Evolutionary conservation across 768 basidiomycete genomes (phyloP), one percentile per base, ranked within the genome.

Genomic region (Amylocystis lapponica): DNA sequence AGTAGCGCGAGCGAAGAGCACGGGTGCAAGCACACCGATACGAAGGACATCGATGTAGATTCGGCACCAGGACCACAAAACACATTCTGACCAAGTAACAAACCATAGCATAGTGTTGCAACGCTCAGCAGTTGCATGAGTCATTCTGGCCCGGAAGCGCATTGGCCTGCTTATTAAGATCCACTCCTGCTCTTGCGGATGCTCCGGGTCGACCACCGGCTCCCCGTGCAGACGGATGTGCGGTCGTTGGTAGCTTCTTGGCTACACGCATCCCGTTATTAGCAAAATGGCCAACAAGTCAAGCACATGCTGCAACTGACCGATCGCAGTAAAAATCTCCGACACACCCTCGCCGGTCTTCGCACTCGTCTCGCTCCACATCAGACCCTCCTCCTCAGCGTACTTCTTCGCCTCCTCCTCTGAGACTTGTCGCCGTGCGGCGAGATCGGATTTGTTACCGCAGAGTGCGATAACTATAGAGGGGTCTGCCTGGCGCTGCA

Each of bases 401-500:
- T 89, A 94, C 66, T 90, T 89, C 73, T 88, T 79, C 4, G 91
- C 91, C 58, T 93, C 91, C 53, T 91, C 91, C 53, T 86, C 75
- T 16, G 86, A 71, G 3, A 91, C 87, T 62, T 92, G 89, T 54
- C 90, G 80, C 49, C 87, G 83, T 8, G 83, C 85, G 30, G 80
- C 72, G 20, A 97, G 70, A 66, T 98, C 95, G 22, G 81, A 67
- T 68, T 98, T 98, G 75, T 98, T 98, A 36, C 95, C 95, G 46
- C 92, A 95, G 27, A 98, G 81, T 30, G 91, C 87, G 62, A 98
- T 95, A 55, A 95, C 80, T 71, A 96, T 97, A 33, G 85, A 88
- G 6, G 95, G 94, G 62, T 98, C 95, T 44, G 94, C 95, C 68
- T 97, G 94, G 42, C 94, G 90, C 60, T 96, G 93, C 2, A 98